Base-by-base conservation (phyloP, 306 rosid species). In the Cucurbita pepo region DNA sequence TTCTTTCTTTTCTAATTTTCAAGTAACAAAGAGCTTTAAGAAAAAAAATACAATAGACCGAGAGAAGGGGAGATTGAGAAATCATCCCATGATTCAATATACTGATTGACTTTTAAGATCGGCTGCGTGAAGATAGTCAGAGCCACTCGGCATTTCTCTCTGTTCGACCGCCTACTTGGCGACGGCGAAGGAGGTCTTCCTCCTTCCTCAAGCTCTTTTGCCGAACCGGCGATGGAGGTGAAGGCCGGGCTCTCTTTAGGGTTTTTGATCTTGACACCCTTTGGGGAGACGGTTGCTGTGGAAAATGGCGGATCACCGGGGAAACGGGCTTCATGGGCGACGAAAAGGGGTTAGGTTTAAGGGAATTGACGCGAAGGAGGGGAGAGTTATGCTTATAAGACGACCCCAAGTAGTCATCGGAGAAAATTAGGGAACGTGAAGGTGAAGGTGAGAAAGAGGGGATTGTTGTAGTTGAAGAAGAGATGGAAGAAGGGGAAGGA, bases 151-250 rank as follows among this genome's bases (percentile, higher is more conserved):
- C 43, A 34, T 77, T 77, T 69, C 36, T 83, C 85, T 56, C 76
- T 77, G 19, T 14, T 72, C 62, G 81, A 82, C 67, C 87, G 80
- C 7, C 90, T 76, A 78, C 86, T 85, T 4, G 95, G 94, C 25
- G 97, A 85, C 0, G 92, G 91, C 36, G 97, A 86, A 0, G 95
- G 38, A 65, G 71, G 54, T 38, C 19, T 18, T 44, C 38, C 54
- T 90, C 92, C 78, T 73, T 85, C 77, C 89, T 81, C 38, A 91
- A 85, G 72, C 92, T 89, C 95, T 89, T 94, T 74, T 94, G 92
- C 10, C 98, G 75, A 0, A 85, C 41, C 4, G 86, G 81, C 4
- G 22, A 50, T 0, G 74, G 56, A 7, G 72, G 10, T 2, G 84
- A 75, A 0, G 90, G 80, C 6, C 99, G 81, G 4, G 80, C 71